Percentiles rank a stretch among this genome's conserved stretches.
Evolutionary conservation across 73 alveolate species (phyloP).

Genomic region (Tetrahymena thermophila): DNA sequence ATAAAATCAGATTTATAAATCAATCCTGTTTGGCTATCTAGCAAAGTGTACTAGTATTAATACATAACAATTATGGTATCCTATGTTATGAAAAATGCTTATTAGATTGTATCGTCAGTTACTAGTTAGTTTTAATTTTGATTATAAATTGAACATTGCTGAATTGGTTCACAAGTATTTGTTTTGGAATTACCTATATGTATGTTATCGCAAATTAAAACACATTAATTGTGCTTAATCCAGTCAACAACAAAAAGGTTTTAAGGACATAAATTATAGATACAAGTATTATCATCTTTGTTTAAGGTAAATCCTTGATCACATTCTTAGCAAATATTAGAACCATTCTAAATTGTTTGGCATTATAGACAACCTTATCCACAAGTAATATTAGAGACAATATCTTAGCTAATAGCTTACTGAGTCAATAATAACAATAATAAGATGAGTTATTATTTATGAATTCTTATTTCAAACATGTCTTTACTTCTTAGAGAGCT

Average conservation of each 20-base stretch:
- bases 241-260: neutral
- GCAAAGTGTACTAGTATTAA: neutral
- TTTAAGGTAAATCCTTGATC: neutral
- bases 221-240: neutral
- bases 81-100: neutral
- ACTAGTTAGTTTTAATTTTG: neutral
- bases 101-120: neutral
- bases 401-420: neutral
- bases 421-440: neutral
- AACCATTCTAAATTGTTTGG: neutral
- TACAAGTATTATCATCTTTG: neutral
- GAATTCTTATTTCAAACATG: too few species aligned
- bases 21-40: neutral
- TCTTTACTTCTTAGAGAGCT: too few species aligned
- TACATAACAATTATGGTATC: neutral
- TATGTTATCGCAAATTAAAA: neutral
- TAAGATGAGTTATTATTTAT: neutral
- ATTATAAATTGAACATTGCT: neutral
- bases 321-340: neutral
- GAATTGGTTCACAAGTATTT: neutral
- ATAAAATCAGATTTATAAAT: neutral
- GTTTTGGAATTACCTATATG: neutral
- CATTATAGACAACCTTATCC: neutral
- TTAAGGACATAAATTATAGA: neutral
- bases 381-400: neutral